Evolutionary conservation across 2,329 filamentous ascomycete species (phyloP), one percentile per base, ranked within the genome.

Genomic region (Nemania sp.): DNA sequence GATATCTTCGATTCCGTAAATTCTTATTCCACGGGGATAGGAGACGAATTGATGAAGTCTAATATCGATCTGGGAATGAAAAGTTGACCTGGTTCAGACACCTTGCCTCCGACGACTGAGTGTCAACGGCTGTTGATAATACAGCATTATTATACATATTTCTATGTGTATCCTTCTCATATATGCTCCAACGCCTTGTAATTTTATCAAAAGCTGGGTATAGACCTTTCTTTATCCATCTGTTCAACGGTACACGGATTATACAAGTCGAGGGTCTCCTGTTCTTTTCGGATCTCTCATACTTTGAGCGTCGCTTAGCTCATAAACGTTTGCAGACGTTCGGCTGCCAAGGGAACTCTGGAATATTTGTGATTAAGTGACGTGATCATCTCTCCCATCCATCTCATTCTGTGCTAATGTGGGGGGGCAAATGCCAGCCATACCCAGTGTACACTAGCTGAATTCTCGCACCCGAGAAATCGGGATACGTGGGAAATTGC

Each of bases 161-260:
- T 4, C 11, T 39, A n/a, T 39, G 10, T 39, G 15, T 54, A 15
- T 48, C 46, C 50, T 42, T 40, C 32, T 20, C 20, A 11, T 9
- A 5, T 15, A 29, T 9, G 4, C 20, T 17, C 34, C 18, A 59
- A 59, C 54, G 49, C 54, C 59, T 25, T 58, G 5, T 21, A 61
- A 61, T 48, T 45, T 25, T 48, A 39, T n/a, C 45, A 45, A 59
- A n/a, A 54, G 21, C 15, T 46, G 59, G 59, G 59, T 61, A 61
- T 61, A 54, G n/a, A 11, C 35, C 11, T 39, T 39, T 39, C 49
- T 54, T 58, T 58, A 37, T 40, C 55, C 54, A 54, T 54, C 25
- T 50, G 40, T 47, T n/a, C 49, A 62, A 40, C 49, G 54, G 50
- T 42, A 51, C 50, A 47, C 32, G 45, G 40, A 40, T 37, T 45